These are phyloP conservation scores for Cyberlindnera mycetangii DNA, from an alignment of 805 yeast species.

Conservation along the genomic window DNA sequence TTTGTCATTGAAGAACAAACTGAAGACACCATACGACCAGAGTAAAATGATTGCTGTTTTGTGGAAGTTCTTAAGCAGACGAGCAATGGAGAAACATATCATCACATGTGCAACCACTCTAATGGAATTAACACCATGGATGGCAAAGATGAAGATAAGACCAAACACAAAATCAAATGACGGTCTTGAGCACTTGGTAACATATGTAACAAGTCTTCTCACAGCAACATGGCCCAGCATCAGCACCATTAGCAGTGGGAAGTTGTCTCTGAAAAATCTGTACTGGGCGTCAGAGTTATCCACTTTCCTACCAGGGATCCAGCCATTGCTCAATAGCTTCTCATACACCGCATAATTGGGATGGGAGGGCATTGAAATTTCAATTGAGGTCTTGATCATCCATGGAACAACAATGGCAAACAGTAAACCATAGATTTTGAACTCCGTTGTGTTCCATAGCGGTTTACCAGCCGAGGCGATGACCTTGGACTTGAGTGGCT, in stretches of 20 bases:
- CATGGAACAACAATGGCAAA: slow-evolving; percentile 74
- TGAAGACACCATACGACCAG: slow-evolving; percentile 80
- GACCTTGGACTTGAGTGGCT: slow-evolving; percentile 12
- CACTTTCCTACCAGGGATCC: slow-evolving; percentile 87
- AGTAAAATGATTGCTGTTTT: slow-evolving; percentile 41
- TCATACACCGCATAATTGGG: slow-evolving; percentile 67
- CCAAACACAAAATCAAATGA: slow-evolving; percentile 77
- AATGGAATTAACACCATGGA: slow-evolving; percentile 76
- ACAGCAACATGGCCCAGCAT: slow-evolving; percentile 51
- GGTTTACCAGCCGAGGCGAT: slow-evolving; percentile 31
- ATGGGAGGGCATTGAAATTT: slow-evolving; percentile 71
- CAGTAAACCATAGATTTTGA: slow-evolving; percentile 59
- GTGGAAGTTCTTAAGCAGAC: slow-evolving; percentile 31
- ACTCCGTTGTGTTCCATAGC: slow-evolving; percentile 78
- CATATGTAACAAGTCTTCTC: slow-evolving; percentile 35
- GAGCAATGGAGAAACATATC: slow-evolving; percentile 51
- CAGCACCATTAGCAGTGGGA: slow-evolving; percentile 57
- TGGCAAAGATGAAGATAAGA: slow-evolving; percentile 57
- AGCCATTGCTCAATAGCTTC: slow-evolving; percentile 68
- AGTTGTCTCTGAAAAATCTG: slow-evolving; percentile 78
- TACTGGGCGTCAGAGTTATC: slow-evolving; percentile 94
- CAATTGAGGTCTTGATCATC: slow-evolving; percentile 79
- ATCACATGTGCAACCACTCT: slow-evolving; percentile 59
- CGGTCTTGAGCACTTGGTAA: slow-evolving; percentile 38
- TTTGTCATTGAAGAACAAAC: slow-evolving; percentile 75